Conservation (phyloP, 208 protist genomes). For the Trypanosoma lewisi region DNA sequence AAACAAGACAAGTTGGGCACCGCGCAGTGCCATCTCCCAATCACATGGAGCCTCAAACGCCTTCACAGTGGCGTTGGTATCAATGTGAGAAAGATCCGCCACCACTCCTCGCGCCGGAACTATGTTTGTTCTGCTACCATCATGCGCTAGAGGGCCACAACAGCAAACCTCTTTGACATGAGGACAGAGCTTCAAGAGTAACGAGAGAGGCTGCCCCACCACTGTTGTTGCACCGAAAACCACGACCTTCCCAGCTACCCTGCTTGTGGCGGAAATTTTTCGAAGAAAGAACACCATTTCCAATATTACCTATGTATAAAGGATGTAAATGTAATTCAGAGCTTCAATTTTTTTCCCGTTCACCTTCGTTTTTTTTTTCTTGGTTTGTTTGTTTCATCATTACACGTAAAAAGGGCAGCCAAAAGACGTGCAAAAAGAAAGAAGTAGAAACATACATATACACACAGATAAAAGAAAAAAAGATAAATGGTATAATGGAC, state of each 20-base stretch:
- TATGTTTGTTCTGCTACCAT: constrained; percentile 11
- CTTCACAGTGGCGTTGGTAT: constrained; percentile 45
- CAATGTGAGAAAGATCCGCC: constrained; percentile 79
- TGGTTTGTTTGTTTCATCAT: no score
- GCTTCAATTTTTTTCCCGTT: no score
- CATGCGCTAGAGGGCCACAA: constrained; percentile 48
- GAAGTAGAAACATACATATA: no score
- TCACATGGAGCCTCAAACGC: constrained; percentile 38
- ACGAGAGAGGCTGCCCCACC: constrained; percentile 92
- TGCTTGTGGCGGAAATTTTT: constrained; percentile 7
- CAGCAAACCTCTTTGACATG: constrained; percentile 78
- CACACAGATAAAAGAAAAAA: constrained; percentile 21
- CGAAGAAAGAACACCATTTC: constrained; percentile 35
- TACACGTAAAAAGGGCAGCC: no score
- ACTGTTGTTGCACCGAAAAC: constrained; percentile 90
- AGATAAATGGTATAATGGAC: neutral
- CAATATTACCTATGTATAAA: neutral
- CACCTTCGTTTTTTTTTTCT: no score
- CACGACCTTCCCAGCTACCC: constrained; percentile 65
- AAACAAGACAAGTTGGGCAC: constrained; percentile 86
- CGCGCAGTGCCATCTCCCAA: constrained; percentile 62
- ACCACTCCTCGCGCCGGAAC: constrained; percentile 52
- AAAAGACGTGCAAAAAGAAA: neutral
- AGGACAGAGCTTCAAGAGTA: constrained; percentile 88
- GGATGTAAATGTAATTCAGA: neutral